These are phyloP conservation scores for Yamadazyma scolyti DNA, from an alignment of 805 yeast genomes.

Conservation along the genomic window DNA sequence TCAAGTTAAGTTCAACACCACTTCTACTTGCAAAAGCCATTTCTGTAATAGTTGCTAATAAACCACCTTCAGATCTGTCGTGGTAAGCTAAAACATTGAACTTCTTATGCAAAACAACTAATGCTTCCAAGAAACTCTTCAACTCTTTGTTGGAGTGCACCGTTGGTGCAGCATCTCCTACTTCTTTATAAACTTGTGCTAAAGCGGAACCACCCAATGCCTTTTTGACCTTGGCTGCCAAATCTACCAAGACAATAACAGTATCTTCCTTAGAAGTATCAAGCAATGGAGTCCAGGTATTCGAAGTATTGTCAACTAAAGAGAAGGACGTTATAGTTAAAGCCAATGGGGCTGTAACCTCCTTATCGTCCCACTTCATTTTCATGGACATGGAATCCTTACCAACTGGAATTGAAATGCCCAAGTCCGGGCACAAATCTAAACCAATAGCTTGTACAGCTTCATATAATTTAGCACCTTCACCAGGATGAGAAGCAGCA, in stretches of 20 bases:
- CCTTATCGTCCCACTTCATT: constrained; percentile 93
- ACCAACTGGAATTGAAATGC: constrained; percentile 93
- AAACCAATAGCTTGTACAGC: constrained; percentile 96
- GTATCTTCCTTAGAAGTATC: constrained; percentile 52
- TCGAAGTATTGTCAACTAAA: constrained; percentile 77
- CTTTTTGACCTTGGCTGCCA: constrained; percentile 48
- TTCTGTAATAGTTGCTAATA: constrained; percentile 77
- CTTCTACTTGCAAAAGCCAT: constrained; percentile 97
- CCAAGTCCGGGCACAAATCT: constrained; percentile 91
- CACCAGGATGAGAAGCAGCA: constrained; percentile 91
- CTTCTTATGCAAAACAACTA: constrained; percentile 66
- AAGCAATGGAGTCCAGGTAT: constrained; percentile 93
- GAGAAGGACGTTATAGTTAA: constrained; percentile 88
- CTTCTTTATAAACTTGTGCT: constrained; percentile 87
- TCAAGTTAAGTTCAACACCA: constrained; percentile 62
- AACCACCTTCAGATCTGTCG: constrained; percentile 96
- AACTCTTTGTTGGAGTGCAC: constrained; percentile 66
- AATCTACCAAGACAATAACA: constrained; percentile 73
- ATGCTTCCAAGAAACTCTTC: constrained; percentile 66
- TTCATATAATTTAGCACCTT: constrained; percentile 90
- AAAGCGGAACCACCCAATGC: constrained; percentile 91
- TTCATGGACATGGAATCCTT: constrained; percentile 99
- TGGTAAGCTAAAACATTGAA: constrained; percentile 82
- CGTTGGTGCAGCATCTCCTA: constrained; percentile 80
- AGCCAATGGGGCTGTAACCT: constrained; percentile 94